These are phyloP conservation scores for Pyrenophora tritici-repentis DNA, from an alignment of 2,329 filamentous ascomycete genomes.

Conservation along the genomic window DNA sequence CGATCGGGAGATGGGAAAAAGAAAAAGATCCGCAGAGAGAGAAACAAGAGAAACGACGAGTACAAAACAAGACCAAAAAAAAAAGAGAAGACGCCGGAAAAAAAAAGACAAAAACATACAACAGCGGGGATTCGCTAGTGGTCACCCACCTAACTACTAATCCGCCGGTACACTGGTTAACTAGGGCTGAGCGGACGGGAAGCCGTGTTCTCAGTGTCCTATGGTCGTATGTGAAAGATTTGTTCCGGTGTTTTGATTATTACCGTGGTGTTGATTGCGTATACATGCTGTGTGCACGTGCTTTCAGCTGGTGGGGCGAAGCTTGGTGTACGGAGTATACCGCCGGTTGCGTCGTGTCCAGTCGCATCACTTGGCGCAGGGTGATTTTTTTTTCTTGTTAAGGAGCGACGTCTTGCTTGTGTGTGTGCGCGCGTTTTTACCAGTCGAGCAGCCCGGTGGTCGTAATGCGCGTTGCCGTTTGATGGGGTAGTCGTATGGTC, in stretches of 20 bases:
- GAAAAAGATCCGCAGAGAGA: background rate
- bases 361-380: no score
- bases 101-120: background rate
- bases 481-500: no score
- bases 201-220: background rate
- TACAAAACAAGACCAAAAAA: no score
- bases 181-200: background rate
- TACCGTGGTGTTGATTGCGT: background rate
- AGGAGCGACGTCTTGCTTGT: background rate
- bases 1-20: background rate
- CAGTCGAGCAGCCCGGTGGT: no score
- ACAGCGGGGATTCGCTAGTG: background rate
- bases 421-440: no score
- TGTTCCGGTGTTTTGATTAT: background rate
- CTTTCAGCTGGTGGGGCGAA: no score
- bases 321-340: no score
- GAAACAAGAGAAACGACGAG: background rate
- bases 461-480: no score
- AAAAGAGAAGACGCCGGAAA: background rate
- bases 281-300: background rate
- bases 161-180: background rate
- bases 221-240: conserved; percentile 1
- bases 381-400: no score
- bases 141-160: conserved; percentile 2
- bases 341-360: no score